Conservation (phyloP, 441 rosid species). For the Gossypium laxum region DNA sequence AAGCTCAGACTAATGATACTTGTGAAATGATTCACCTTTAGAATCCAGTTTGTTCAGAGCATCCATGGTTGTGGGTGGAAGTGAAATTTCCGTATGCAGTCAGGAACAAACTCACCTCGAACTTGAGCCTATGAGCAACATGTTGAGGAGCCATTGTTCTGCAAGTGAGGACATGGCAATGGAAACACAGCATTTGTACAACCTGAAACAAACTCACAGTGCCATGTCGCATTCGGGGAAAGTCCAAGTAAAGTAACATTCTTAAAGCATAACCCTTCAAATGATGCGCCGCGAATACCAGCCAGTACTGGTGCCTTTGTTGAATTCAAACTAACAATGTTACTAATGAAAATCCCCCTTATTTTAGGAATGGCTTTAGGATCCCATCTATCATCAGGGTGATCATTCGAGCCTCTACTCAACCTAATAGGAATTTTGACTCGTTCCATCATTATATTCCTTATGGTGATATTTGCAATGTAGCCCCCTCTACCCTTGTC, state of each 20-base stretch:
- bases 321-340: constrained; percentile 53
- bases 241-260: constrained; percentile 55
- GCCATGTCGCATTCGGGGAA: constrained; percentile 44
- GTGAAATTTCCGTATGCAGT: neutral
- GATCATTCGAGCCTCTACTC: constrained; percentile 77
- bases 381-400: constrained; percentile 76
- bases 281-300: constrained; percentile 55
- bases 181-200: constrained; percentile 44
- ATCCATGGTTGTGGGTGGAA: neutral
- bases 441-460: constrained; percentile 50
- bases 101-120: neutral
- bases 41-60: neutral
- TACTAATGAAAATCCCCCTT: constrained; percentile 49
- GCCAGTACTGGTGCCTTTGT: constrained; percentile 60
- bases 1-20: neutral
- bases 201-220: constrained; percentile 68
- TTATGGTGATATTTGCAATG: constrained; percentile 50
- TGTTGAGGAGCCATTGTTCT: constrained; percentile 29
- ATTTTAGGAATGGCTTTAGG: constrained; percentile 59
- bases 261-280: constrained; percentile 59
- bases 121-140: constrained; percentile 27
- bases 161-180: constrained; percentile 53
- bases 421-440: constrained; percentile 76
- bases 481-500: constrained; percentile 87
- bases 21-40: neutral